These are phyloP conservation scores for Cicer judaicum DNA, from an alignment of 306 rosid genomes.

Conservation along the genomic window DNA sequence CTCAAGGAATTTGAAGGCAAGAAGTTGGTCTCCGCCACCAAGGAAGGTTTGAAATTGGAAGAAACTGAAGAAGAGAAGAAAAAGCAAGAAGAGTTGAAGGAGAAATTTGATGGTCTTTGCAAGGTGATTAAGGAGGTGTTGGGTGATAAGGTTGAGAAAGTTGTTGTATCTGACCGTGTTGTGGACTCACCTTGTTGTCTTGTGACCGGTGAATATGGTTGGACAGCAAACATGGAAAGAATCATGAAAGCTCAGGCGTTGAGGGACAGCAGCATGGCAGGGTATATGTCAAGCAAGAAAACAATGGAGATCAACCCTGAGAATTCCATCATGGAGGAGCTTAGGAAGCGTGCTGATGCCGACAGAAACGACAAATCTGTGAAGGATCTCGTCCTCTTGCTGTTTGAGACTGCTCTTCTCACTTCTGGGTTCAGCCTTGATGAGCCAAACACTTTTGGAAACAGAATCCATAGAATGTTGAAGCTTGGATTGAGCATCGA, in stretches of 20 bases:
- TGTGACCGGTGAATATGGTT: constrained; percentile 86
- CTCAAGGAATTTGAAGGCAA: constrained; percentile 87
- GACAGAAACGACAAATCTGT: constrained; percentile 87
- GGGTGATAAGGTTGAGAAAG: constrained; percentile 86
- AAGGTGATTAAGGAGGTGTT: constrained; percentile 84
- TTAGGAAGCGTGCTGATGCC: constrained; percentile 75
- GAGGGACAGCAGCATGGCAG: constrained; percentile 91
- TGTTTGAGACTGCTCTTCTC: constrained; percentile 83
- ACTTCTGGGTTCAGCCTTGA: constrained; percentile 93
- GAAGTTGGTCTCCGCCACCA: constrained; percentile 88
- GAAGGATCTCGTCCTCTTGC: constrained; percentile 80
- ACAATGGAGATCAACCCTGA: constrained; percentile 93
- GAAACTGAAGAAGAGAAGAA: constrained; percentile 78
- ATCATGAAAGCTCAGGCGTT: constrained; percentile 90
- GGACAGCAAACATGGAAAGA: constrained; percentile 94
- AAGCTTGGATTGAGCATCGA: constrained; percentile 89
- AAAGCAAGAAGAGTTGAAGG: constrained; percentile 60
- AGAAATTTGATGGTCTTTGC: constrained; percentile 76
- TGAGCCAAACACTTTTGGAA: constrained; percentile 89
- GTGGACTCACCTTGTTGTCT: constrained; percentile 90
- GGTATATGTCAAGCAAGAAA: constrained; percentile 93
- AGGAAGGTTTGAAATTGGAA: constrained; percentile 79
- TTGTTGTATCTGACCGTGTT: constrained; percentile 80
- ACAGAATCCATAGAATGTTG: constrained; percentile 92
- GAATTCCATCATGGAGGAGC: constrained; percentile 89